Base-by-base conservation (phyloP, 2,329 filamentous ascomycete genomes). In the Colletotrichum spinosum region DNA sequence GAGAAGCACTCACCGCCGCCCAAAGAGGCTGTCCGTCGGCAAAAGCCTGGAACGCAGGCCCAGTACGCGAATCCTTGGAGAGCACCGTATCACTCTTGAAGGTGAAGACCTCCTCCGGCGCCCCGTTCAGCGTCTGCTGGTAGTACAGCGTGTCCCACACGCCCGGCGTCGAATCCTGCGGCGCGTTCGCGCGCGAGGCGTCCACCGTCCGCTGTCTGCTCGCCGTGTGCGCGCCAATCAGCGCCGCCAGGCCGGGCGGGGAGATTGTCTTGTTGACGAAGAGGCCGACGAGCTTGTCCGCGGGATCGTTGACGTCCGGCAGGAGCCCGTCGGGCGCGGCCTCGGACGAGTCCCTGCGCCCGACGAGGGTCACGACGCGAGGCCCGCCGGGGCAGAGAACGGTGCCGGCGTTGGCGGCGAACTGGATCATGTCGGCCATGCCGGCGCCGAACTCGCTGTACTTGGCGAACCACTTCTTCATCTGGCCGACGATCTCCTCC, bases 401-500 rank as follows among this genome's bases (percentile, higher is more conserved):
- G 12, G 83, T 83, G 25, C 82, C 85, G 38, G 84, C 76, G 57
- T 74, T 84, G 73, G 77, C 77, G 2, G 82, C 83, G 70, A 86
- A 83, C 71, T 87, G 84, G 41, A 86, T 80, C 8, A 88, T 76
- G 69, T 88, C 86, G 34, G 84, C 85, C 69, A 83, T 83, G 2
- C 80, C 78, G 25, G 87, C 79, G 8, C 72, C 69, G 11, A 70
- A 73, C 62, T 73, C 71, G 44, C 78, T 76, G 69, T 80, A 84
- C 69, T 82, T 80, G 35, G 71, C 53, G 65, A 80, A 80, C 65
- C 84, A 77, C 3, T 60, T 62, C 34, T 75, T 72, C 35, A 82
- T 78, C 51, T 79, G 71, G 3, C 49, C 58, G 15, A 81, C 79
- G 51, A 84, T 83, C 2, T 75, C 76, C 48, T 79, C 72, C 2